Conservation (phyloP, 2,329 filamentous ascomycete species). For the Alternaria conjuncta region DNA sequence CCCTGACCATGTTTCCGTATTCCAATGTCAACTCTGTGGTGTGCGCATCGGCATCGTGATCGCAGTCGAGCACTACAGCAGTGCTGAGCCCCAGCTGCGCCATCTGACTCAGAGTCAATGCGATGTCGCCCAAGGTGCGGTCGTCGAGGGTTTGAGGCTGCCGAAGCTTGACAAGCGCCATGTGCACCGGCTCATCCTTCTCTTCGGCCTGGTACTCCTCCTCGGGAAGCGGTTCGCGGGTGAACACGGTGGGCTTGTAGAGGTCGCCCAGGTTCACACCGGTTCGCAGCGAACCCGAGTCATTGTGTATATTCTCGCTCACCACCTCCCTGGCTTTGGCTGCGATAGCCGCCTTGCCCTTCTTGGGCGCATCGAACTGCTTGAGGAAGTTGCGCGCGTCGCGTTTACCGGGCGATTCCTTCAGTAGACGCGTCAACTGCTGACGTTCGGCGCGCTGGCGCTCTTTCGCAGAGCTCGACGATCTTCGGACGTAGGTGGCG, state of each 20-base stretch:
- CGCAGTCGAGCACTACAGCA: slow-evolving; percentile 81
- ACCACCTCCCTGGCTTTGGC: slow-evolving; percentile 18
- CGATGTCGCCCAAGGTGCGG: slow-evolving; percentile 73
- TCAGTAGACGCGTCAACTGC: slow-evolving; percentile 64
- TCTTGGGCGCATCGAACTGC: slow-evolving; percentile 67
- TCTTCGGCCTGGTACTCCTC: slow-evolving; percentile 28
- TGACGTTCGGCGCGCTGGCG: slow-evolving; percentile 46
- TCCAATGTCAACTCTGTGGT: slow-evolving; percentile 34
- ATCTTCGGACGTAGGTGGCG: slow-evolving; percentile 24
- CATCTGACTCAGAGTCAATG: slow-evolving; percentile 83
- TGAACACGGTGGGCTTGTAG: slow-evolving; percentile 66
- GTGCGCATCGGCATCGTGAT: slow-evolving; percentile 48
- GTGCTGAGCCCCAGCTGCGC: slow-evolving; percentile 80
- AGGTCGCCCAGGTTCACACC: slow-evolving; percentile 68
- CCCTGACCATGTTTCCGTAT: slow-evolving; percentile 56
- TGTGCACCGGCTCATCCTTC: slow-evolving; percentile 64
- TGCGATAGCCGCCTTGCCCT: slow-evolving; percentile 13
- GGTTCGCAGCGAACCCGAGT: slow-evolving; percentile 47
- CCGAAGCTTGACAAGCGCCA: slow-evolving; percentile 86
- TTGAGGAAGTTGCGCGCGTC: slow-evolving; percentile 92
- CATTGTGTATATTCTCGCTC: slow-evolving; percentile 36
- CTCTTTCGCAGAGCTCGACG: slow-evolving; percentile 42
- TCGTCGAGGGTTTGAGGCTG: slow-evolving; percentile 74
- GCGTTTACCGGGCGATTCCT: slow-evolving; percentile 87
- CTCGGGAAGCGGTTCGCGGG: slow-evolving; percentile 57